Base-by-base conservation (phyloP, 2,329 filamentous ascomycete species). In the Escovopsis sp. region DNA sequence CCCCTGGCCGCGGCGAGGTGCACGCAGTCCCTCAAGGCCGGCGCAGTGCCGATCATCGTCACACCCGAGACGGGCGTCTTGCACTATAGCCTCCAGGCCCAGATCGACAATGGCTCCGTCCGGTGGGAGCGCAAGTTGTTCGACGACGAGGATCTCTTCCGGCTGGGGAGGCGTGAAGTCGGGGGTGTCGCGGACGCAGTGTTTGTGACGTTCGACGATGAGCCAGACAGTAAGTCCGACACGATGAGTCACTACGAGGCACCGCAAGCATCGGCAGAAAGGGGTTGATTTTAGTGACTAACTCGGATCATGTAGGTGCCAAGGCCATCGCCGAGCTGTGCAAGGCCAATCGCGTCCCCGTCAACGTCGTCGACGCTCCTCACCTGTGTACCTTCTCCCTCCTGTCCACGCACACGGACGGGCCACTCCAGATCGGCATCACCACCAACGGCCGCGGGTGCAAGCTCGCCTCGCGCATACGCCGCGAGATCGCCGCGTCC, bases 401-500 rank as follows among this genome's bases (percentile, higher is more conserved):
- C 40, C 76, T 96, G 37, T 91, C 87, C 20, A 93, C 85, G 7
- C 79, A 96, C 59, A 79, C 75, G 42, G 88, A 95, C 54, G 91
- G 91, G 0, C 89, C 91, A 9, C 70, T 98, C 34, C 91, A 96
- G 57, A 81, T 98, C 46, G 91, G 91, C 47, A 83, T 98, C 44
- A 96, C 91, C 3, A 96, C 91, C 1, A 95, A 93, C 44, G 89
- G 91, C 15, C 81, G 84, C 52, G 91, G 91, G 2, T 96, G 91
- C 67, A 95, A 94, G 62, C 73, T 98, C 27, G 85, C 91, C 6
- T 85, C 86, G 9, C 74, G 91, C 24, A 85, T 98, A 52, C 77
- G 88, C 13, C 75, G 91, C 43, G 91, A 96, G 54, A 83, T 98
- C 46, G 83, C 85, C 2, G 74, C 87, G 1, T 76, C 79, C 0